Evolutionary conservation across 2,329 filamentous ascomycete genomes (phyloP), one percentile per base, ranked within the genome.

Genomic region (Pseudocercospora vitis): DNA sequence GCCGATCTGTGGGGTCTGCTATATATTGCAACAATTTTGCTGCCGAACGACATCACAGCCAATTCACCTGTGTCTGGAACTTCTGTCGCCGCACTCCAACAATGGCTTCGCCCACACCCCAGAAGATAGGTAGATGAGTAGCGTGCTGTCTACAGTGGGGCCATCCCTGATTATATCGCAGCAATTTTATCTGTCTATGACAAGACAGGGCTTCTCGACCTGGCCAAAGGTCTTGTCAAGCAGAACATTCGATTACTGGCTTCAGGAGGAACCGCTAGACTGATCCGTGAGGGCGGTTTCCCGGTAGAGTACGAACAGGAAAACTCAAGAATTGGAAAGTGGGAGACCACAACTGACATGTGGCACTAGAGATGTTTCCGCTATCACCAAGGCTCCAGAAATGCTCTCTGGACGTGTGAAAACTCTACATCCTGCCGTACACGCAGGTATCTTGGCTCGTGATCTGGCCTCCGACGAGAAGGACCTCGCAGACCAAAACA

Each of bases 131-230:
- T 59, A 5, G 32, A n/a, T 35, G n/a, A 32, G 18, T 29, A 21
- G 1, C 33, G 16, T 11, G 28, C 12, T 12, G 28, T 6, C 28
- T 6, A 12, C 16, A 37, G 18, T 14, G 16, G 16, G 9, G 18
- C 19, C 9, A 21, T 23, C n/a, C 44, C 53, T 14, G 29, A 33
- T 26, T 12, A 11, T 52, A 33, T 48, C 4, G n/a, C 55, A 76
- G 94, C 94, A 63, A 97, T 99, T 70, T 82, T 99, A 72, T 97
- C 92, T 63, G 94, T 97, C 79, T 97, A 94, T 73, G 90, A 99
- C 82, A 99, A 99, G 85, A 97, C 92, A 52, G 94, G 91, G 57
- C 83, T 96, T 63, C 78, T 96, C 63, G 91, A 96, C 75, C 81
- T 96, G 65, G 90, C 91, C 67, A 95, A 95, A 76, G 91, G 91